Evolutionary conservation across 805 yeast genomes (phyloP), one percentile per base, ranked within the genome.

Genomic region (Ogataea ganodermae): DNA sequence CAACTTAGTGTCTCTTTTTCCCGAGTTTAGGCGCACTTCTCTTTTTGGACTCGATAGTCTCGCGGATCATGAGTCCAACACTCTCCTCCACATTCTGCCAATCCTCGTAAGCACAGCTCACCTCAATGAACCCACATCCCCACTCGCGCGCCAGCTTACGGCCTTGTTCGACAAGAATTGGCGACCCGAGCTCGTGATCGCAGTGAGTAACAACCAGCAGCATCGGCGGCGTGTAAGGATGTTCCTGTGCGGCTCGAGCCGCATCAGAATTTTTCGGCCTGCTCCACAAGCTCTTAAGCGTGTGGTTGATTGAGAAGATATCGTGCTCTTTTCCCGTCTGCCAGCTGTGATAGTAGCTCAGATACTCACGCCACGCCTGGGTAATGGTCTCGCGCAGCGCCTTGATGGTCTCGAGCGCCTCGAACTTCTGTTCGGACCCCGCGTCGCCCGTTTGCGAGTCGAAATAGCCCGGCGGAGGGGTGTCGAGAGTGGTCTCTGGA

Each of bases 281-380:
- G 49, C 75, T 76, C 84, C 88, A 81, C 50, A 83, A 68, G 51
- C 71, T 79, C 49, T 77, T 81, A 31, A 86, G 59, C 3, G 83
- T 79, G 43, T 76, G 71, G 49, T 82, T 74, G 24, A 86, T 55
- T 0, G 86, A 80, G 55, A 80, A 83, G 0, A 82, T 72, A 59
- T 86, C 94, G 33, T 78, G 76, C 60, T 86, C 94, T 57, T 79
- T 72, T 2, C 89, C 89, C 35, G 70, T 69, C 42, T 80, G 76
- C 85, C 89, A 81, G 27, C 71, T 70, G 20, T 66, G 68, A 51
- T 76, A 75, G 59, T 79, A 86, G 8, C 72, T 70, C 45, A 76
- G 63, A 58, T 74, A 86, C 57, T 84, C 90, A 27, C 69, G 73
- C 94, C 94, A 86, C 0, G 91, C 92, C 51, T 85, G 89, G 10